Evolutionary conservation across 1,284 basidiomycete genomes (phyloP).

Genomic region (Porodaedalea pini): DNA sequence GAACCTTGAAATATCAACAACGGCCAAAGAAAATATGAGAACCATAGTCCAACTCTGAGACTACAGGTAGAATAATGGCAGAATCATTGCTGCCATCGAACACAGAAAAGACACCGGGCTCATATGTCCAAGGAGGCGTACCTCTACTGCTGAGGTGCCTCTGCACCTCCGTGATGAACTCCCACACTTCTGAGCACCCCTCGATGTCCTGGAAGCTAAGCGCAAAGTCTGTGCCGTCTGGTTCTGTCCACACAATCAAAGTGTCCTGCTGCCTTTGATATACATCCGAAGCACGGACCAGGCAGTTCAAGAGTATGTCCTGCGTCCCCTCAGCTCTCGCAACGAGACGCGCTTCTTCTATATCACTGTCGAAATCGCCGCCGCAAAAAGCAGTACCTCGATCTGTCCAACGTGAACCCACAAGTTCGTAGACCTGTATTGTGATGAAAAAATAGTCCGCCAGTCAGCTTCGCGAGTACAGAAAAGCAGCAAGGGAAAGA

Average conservation of each 20-base stretch:
- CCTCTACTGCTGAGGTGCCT: conserved; percentile 68
- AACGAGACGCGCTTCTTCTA: conserved; percentile 77
- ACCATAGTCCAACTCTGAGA: conserved; percentile 8
- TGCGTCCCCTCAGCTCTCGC: conserved; percentile 77
- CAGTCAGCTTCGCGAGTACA: conserved; percentile 8
- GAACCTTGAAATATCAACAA: conserved; percentile 38
- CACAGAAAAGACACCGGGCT: conserved; percentile 6
- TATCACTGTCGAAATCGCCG: conserved; percentile 77
- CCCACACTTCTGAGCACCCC: conserved; percentile 96
- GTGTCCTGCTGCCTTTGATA: conserved; percentile 96
- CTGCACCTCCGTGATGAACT: conserved; percentile 95
- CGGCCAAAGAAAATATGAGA: conserved; percentile 19
- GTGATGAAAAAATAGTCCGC: conserved; percentile 17
- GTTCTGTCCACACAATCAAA: conserved; percentile 98
- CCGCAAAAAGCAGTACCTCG: conserved; percentile 92
- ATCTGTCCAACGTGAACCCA: conserved; percentile 87
- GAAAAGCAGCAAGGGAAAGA: neutral
- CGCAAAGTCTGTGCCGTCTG: conserved; percentile 91
- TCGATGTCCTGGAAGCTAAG: conserved; percentile 96
- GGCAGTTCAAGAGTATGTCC: conserved; percentile 68
- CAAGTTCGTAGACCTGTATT: conserved; percentile 84
- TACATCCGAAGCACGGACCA: conserved; percentile 78
- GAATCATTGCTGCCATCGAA: conserved; percentile 13
- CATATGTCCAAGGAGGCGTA: conserved; percentile 32
- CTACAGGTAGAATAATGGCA: conserved; percentile 4